A percentile compares a stretch with the other conserved stretches of the same genome.
phyloP scores from a whole-genome alignment of 1,284 basidiomycete genomes.

The Amylostereum chailletii region DNA sequence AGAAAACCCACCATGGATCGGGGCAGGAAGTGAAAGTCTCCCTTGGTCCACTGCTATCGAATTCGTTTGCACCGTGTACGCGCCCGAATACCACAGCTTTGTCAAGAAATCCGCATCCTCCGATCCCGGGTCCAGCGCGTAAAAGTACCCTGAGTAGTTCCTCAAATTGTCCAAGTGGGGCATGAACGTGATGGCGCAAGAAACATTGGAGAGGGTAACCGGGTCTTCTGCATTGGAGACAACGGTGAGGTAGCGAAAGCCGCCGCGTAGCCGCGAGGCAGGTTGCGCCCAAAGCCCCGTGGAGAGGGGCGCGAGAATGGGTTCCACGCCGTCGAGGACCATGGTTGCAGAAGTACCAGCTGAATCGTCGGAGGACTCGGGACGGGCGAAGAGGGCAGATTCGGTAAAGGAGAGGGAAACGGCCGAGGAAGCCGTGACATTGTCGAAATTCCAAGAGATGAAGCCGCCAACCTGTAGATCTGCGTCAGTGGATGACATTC shows the following conservation, averaged over 20 bases:
- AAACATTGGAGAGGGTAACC: slow-evolving; percentile 40
- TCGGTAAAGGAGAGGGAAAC: slow-evolving; percentile 42
- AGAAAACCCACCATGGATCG: slow-evolving; percentile 22
- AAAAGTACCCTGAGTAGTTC: slow-evolving; percentile 50
- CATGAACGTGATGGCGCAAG: slow-evolving; percentile 47
- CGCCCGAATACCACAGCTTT: slow-evolving; percentile 56
- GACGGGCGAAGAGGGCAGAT: slow-evolving; percentile 36
- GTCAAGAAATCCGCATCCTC: slow-evolving; percentile 43
- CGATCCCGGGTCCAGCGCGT: slow-evolving; percentile 34
- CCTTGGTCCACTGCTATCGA: slow-evolving; percentile 45
- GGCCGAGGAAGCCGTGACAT: slow-evolving; percentile 21
- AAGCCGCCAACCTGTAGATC: slow-evolving; percentile 34
- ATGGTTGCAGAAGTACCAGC: slow-evolving; percentile 23
- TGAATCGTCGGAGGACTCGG: slow-evolving; percentile 35
- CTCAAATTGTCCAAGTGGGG: slow-evolving; percentile 43
- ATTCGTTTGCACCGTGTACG: slow-evolving; percentile 55
- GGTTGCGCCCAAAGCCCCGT: slow-evolving; percentile 43
- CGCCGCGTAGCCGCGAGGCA: slow-evolving; percentile 34
- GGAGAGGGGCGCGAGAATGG: slow-evolving; percentile 26
- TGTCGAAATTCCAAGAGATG: slow-evolving; percentile 28
- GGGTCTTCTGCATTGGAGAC: slow-evolving; percentile 27
- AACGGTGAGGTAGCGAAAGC: slow-evolving; percentile 49
- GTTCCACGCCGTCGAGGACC: slow-evolving; percentile 39
- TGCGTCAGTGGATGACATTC: not conserved
- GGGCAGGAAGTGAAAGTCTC: slow-evolving; percentile 36